Evolutionary conservation across 805 yeast species (phyloP), one percentile per base, ranked within the genome.

Genomic region (Scheffersomyces coipomensis): DNA sequence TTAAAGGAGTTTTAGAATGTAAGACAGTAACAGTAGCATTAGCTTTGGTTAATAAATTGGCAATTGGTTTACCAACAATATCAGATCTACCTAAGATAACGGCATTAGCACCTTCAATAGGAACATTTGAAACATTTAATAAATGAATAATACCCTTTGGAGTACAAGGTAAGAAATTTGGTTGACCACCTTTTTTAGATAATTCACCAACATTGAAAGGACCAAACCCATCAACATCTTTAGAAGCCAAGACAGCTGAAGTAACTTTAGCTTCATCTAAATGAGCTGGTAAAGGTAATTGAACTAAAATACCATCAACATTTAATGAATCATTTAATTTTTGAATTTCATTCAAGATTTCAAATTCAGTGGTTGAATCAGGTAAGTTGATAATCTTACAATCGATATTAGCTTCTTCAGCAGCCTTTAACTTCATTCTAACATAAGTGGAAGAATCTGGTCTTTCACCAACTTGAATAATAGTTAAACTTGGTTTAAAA

Each of bases 221-320:
- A 39, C 86, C 87, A 53, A 86, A 85, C 1, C 95, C 95, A 60
- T 86, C 95, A 27, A 86, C 91, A 53, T 86, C 95, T 56, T 86
- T 86, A 37, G 71, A 71, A 27, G 79, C 76, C 23, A 69, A 59
- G 17, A 86, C 91, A 27, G 84, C 74, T 53, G 78, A 76, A 29
- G 93, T 85, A 47, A 85, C 70, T 46, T 65, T 69, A 29, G 82
- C 73, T 60, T 85, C 89, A 56, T 83, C 76, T 42, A 85, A 65
- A 53, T 83, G 89, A 11, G 63, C 59, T 25, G 95, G 95, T 37
- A 86, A 62, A 5, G 95, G 95, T 41, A 86, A 69, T 61, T 86
- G 95, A 40, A 86, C 80, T 50, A 86, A 66, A 36, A 86, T 67
- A 31, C 93, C 95, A 51, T 85, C 85, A 34, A 85, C 83, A 18